Conservation (phyloP, 345 rosid species). For the Anacardium occidentale region DNA sequence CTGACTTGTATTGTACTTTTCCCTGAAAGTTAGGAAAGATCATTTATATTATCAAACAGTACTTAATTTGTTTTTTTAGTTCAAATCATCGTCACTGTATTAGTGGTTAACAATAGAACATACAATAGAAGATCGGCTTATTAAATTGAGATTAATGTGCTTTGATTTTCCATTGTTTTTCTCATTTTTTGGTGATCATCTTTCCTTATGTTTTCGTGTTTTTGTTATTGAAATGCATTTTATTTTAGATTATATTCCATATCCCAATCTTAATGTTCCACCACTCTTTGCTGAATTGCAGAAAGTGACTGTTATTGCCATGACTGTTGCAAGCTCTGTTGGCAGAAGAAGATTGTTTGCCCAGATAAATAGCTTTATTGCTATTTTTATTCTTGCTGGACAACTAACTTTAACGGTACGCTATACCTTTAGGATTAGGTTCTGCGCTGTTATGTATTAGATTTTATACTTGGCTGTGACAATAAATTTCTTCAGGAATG, state of each 20-base stretch:
- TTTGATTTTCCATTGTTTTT: background rate
- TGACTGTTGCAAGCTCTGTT: constrained; percentile 64
- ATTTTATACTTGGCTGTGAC: background rate
- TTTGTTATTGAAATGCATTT: background rate
- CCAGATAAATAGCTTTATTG: constrained; percentile 93
- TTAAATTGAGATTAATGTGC: background rate
- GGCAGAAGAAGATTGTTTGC: constrained; percentile 73
- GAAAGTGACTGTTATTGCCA: constrained; percentile 89
- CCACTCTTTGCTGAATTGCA: constrained; percentile 31
- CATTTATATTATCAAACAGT: background rate
- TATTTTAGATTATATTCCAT: background rate
- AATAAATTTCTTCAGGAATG: background rate
- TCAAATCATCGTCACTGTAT: background rate
- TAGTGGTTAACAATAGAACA: background rate
- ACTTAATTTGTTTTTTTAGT: background rate
- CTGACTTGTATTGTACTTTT: background rate
- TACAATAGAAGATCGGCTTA: background rate
- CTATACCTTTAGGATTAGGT: constrained; percentile 6
- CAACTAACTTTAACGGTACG: constrained; percentile 85
- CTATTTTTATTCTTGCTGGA: constrained; percentile 85
- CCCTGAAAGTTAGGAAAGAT: background rate
- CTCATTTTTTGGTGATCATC: background rate
- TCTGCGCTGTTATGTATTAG: background rate
- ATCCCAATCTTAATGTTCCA: constrained; percentile 1
- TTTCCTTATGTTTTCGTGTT: background rate